Evolutionary conservation across 495 filamentous ascomycete genomes (phyloP), one percentile per base, ranked within the genome.

Genomic region (Lasiosphaeris hirsuta): DNA sequence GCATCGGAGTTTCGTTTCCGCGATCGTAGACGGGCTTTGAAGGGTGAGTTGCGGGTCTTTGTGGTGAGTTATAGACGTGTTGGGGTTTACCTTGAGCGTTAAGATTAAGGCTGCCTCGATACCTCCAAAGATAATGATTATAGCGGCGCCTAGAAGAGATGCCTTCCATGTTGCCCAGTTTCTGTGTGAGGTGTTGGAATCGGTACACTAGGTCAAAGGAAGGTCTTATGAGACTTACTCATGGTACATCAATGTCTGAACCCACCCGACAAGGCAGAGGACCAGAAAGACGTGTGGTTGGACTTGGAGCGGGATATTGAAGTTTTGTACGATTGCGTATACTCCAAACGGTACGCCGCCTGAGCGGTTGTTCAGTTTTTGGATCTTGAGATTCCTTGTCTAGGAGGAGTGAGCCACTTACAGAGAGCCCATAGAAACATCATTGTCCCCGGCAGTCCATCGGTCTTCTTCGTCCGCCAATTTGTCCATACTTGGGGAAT

Each of bases 351-450:
- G 76, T 9, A 76, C 68, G 47, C 72, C 78, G 58, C 73, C 77
- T 76, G 23, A 10, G 15, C 2, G 3, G 1, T n/a, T 18, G 4
- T 11, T n/a, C 39, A 19, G n/a, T n/a, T 34, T 38, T 15, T 37
- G 14, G 39, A 15, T 13, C 43, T 23, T 15, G 18, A 45, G 43
- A 45, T 4, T 11, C 1, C 43, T 11, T 7, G 15, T 1, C 39
- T 15, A 14, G 49, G 34, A 15, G 1, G 33, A 17, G 8, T 7
- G 10, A 0, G 15, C 10, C 1, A 63, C 80, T 52, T 67, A 88
- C 86, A 86, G 34, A 79, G 65, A 18, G 84, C 85, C 87, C 88
- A 91, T 1, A 90, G 67, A 53, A 90, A 83, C 81, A 90, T 85
- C 88, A 92, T 92, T 13, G 73, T 58, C 0, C 78, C 82, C 4